Evolutionary conservation across 352 stramenopile species (phyloP), one percentile per base, ranked within the genome.

Genomic region (Halophytophthora batemanensis): DNA sequence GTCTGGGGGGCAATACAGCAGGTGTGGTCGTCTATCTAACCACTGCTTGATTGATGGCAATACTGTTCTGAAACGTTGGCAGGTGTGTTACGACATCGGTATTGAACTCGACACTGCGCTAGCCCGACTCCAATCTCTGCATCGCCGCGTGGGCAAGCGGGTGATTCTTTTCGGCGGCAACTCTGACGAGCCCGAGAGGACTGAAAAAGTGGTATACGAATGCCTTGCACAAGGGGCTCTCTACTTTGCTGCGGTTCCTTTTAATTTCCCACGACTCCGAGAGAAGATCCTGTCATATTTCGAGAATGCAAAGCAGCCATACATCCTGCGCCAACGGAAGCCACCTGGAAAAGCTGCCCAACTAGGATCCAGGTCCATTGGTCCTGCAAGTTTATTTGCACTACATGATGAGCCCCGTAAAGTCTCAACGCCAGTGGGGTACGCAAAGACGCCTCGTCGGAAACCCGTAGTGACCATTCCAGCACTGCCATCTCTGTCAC

Each of bases 51-150:
- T 44, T 31, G 53, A 22, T 45, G 10, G 2, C 31, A 37, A 18
- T 31, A 4, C 8, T n/a, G n/a, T 31, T 31, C 4, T 31, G 8
- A 31, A 31, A 31, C 2, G 13, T 11, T 29, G 7, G 21, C 47
- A 90, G 79, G 52, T 90, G 5, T 83, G 73, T 25, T 87, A 84
- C 42, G 81, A 89, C 39, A 67, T 88, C 28, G 76, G 74, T 1
- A 55, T 38, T 10, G 63, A 79, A 2, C 55, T 87, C 17, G 71
- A 84, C 35, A 56, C 50, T 10, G 74, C 78, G 0, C 25, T 82
- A 11, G 43, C 56, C 8, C 85, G 74, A 23, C 71, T 86, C 18
- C 29, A 53, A 7, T 35, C 52, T 11, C 64, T 88, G 2, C 66
- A 81, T 22, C n/a, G 19, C 5, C 23, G 55, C 3, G 53, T 84